Conservation (phyloP, 352 stramenopile genomes). For the Globisporangium viniferum region DNA sequence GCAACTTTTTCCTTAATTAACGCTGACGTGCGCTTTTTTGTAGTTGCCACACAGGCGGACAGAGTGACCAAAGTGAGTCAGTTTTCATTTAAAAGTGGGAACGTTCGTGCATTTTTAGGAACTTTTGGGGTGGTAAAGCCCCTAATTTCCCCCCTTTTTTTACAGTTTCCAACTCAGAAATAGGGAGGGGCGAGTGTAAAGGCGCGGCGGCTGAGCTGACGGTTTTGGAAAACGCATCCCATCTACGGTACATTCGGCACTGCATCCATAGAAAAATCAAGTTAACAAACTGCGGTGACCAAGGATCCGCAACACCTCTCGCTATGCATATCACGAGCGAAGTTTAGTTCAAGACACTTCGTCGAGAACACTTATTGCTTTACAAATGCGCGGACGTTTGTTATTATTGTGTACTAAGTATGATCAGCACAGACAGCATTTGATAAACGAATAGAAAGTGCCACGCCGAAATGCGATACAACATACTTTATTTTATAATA, state of each 20-base stretch:
- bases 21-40: not conserved
- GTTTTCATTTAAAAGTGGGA: not conserved
- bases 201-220: not conserved
- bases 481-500: too few species aligned
- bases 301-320: not conserved
- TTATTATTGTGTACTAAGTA: not conserved
- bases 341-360: not conserved
- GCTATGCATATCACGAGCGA: not conserved
- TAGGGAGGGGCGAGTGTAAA: not conserved
- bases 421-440: not conserved
- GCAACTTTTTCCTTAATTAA: not conserved
- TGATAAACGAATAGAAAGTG: not conserved
- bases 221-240: not conserved
- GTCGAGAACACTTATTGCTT: not conserved
- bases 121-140: not conserved
- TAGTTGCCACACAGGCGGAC: not conserved
- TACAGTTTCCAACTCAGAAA: not conserved
- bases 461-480: not conserved
- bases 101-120: not conserved
- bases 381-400: not conserved
- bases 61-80: not conserved
- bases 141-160: not conserved
- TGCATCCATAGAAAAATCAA: not conserved
- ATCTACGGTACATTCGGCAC: not conserved
- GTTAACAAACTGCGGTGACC: not conserved